A percentile compares a stretch with the other conserved stretches of the same genome.
Conservation (phyloP, 352 stramenopile genomes). For the Phytophthora europaea region DNA sequence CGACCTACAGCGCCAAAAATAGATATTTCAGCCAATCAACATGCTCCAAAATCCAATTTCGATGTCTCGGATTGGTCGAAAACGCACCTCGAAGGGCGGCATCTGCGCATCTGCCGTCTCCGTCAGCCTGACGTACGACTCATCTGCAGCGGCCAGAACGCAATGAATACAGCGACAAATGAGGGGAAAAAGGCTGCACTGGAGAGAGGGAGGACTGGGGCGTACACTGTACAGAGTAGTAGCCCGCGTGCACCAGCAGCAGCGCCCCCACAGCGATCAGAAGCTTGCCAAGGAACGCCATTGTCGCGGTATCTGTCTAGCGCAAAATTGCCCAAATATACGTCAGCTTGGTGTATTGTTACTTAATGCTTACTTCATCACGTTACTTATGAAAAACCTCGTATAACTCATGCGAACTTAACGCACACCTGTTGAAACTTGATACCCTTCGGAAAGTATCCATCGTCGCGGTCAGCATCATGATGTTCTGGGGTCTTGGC, state of each 20-base stretch:
- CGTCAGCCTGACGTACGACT: constrained; percentile 79
- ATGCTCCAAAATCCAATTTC: background rate
- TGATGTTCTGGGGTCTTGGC: constrained; percentile 58
- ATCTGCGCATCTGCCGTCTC: constrained; percentile 79
- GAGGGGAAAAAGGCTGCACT: background rate
- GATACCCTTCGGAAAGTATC: constrained; percentile 9
- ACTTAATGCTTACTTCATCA: background rate
- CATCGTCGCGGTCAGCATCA: constrained; percentile 6
- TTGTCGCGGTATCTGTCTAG: constrained; percentile 16
- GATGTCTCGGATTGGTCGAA: constrained; percentile 11
- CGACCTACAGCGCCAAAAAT: constrained; percentile 47
- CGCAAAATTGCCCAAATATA: no score
- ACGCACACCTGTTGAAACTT: no score
- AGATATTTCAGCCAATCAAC: constrained; percentile 17
- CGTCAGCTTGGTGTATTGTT: background rate
- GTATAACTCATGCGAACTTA: no score
- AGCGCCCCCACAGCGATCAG: constrained; percentile 73
- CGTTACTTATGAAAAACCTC: no score
- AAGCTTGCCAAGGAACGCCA: constrained; percentile 75
- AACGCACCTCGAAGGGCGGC: constrained; percentile 66
- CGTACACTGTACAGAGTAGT: constrained; percentile 88
- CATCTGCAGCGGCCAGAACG: constrained; percentile 52
- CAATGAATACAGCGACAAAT: constrained; percentile 10
- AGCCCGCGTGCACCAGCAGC: constrained; percentile 79
- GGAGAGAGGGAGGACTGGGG: constrained; percentile 5